Conservation (phyloP, 345 rosid species). For the Syzygium jambos region DNA sequence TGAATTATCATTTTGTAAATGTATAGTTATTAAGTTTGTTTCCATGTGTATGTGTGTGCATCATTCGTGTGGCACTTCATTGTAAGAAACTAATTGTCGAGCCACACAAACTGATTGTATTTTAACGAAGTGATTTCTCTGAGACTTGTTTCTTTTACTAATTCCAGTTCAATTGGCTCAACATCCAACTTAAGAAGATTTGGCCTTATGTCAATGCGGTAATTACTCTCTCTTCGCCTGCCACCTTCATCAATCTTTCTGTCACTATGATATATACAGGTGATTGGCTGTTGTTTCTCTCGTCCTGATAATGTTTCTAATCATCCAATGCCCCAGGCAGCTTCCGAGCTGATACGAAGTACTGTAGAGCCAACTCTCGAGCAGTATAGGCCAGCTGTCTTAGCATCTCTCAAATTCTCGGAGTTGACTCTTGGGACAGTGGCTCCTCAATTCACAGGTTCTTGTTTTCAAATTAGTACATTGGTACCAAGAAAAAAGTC, state of each 20-base stretch:
- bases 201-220: conserved; percentile 92
- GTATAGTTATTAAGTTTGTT: background rate
- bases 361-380: conserved; percentile 85
- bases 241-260: background rate
- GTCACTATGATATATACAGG: background rate
- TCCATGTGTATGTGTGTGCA: background rate
- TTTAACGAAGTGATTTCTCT: background rate
- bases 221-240: background rate
- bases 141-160: background rate
- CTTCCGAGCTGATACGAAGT: conserved; percentile 71
- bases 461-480: background rate
- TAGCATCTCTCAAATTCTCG: conserved; percentile 75
- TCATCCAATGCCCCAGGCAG: conserved; percentile 45
- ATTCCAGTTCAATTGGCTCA: conserved; percentile 82
- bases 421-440: conserved; percentile 85
- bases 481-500: background rate
- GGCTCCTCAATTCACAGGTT: conserved; percentile 96
- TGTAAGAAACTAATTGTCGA: background rate
- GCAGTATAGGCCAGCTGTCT: conserved; percentile 59
- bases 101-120: background rate
- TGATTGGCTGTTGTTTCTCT: background rate
- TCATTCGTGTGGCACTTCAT: background rate
- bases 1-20: background rate
- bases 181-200: conserved; percentile 67
- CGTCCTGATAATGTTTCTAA: background rate